These are phyloP conservation scores for Penicillium sp. DNA, from an alignment of 2,329 filamentous ascomycete genomes.

Conservation along the genomic window DNA sequence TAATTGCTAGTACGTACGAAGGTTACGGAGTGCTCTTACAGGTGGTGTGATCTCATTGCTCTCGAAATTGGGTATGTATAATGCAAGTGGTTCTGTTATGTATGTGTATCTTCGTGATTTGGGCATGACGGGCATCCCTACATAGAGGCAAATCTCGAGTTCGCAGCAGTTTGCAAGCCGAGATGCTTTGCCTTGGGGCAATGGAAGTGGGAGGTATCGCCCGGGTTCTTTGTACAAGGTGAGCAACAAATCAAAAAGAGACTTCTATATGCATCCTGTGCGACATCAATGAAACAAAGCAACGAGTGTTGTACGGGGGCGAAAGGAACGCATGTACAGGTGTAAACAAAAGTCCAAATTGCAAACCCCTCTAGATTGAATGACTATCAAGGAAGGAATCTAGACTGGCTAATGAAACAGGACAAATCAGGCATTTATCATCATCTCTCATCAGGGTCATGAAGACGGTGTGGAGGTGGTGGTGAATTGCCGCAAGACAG, in stretches of 20 bases:
- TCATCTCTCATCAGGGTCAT: slow-evolving; percentile 50
- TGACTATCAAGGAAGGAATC: slow-evolving; percentile 33
- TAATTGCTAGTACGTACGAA: background rate
- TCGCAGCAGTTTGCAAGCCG: background rate
- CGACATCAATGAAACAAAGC: background rate
- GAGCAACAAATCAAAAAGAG: background rate
- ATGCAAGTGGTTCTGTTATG: background rate
- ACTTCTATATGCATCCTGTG: slow-evolving; percentile 15
- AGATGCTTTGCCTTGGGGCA: background rate
- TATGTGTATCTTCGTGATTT: background rate
- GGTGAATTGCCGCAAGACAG: slow-evolving; percentile 36
- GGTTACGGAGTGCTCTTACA: background rate
- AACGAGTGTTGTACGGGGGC: slow-evolving; percentile 1
- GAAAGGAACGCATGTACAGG: slow-evolving; percentile 10
- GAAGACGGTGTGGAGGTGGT: slow-evolving; percentile 45
- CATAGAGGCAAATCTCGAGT: background rate
- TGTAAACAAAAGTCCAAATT: slow-evolving; percentile 15
- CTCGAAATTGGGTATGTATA: background rate
- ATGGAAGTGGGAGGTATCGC: background rate
- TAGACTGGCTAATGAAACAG: slow-evolving; percentile 39
- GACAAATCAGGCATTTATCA: slow-evolving; percentile 42
- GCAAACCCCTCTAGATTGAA: slow-evolving; percentile 32
- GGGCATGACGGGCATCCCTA: background rate
- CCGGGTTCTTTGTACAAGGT: slow-evolving; percentile 6
- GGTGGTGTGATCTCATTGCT: background rate